Conservation (phyloP, 129 eudicot genomes). For the Flaveria bidentis region DNA sequence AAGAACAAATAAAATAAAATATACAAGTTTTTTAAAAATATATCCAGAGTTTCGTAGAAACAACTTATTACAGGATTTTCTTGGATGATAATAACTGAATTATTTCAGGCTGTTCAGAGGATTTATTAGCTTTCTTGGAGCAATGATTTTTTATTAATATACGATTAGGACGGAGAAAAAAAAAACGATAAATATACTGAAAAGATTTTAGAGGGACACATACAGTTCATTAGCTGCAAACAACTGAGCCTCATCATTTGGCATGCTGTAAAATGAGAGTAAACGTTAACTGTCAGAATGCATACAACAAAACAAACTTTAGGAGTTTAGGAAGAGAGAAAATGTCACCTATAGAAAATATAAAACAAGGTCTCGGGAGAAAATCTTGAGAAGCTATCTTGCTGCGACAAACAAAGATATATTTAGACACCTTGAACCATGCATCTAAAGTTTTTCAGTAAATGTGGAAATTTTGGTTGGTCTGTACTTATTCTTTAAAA, state of each 20-base stretch:
- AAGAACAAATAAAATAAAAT: not conserved
- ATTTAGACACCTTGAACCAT: constrained; percentile 15
- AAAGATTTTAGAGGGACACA: constrained; percentile 29
- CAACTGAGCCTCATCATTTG: constrained; percentile 89
- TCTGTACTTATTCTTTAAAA: not conserved
- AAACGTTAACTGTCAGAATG: constrained; percentile 12
- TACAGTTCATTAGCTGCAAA: constrained; percentile 95
- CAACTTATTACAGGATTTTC: not conserved
- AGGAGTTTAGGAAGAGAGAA: not conserved
- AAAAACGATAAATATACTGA: not conserved
- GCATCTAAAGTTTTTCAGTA: constrained; percentile 11
- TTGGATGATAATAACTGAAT: not conserved
- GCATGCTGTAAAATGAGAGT: constrained; percentile 70
- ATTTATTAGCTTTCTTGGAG: constrained; percentile 12
- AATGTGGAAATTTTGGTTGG: not conserved
- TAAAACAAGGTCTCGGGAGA: constrained; percentile 71
- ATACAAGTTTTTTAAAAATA: not conserved
- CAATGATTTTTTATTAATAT: not conserved
- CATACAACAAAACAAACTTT: constrained; percentile 15
- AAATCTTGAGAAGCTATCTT: constrained; percentile 64
- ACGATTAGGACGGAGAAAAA: not conserved
- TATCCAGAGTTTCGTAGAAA: not conserved
- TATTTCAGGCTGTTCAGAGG: not conserved
- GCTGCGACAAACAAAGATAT: constrained; percentile 47
- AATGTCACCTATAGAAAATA: constrained; percentile 72